Conservation (phyloP, 2,329 filamentous ascomycete species). For the Fusarium zealandicum region DNA sequence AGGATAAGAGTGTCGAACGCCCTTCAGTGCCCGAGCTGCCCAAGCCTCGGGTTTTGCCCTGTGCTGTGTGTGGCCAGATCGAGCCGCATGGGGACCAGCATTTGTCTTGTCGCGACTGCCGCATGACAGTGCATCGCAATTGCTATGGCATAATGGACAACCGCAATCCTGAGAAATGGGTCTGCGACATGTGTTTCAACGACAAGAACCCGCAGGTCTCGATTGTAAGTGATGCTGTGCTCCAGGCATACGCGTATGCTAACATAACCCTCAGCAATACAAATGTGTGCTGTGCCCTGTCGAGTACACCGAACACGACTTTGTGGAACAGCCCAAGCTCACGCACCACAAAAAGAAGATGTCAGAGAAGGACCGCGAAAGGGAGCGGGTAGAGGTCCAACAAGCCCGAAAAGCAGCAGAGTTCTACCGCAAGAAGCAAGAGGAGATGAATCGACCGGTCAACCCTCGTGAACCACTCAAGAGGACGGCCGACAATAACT, state of each 20-base stretch:
- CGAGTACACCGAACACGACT: constrained; percentile 79
- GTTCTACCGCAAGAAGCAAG: constrained; percentile 83
- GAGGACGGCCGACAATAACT: constrained; percentile 94
- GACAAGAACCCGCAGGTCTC: constrained; percentile 92
- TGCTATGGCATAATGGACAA: constrained; percentile 88
- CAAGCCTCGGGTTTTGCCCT: constrained; percentile 79
- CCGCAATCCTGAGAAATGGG: constrained; percentile 80
- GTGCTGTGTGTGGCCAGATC: constrained; percentile 80
- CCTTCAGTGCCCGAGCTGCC: constrained; percentile 77
- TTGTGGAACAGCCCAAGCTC: constrained; percentile 72
- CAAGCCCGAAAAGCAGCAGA: constrained; percentile 79
- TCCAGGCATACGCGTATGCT: constrained; percentile 40
- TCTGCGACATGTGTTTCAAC: constrained; percentile 94
- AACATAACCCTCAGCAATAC: constrained; percentile 67
- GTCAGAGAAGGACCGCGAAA: constrained; percentile 87
- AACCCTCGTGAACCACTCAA: constrained; percentile 91
- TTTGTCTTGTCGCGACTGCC: constrained; percentile 84
- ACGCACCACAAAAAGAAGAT: constrained; percentile 79
- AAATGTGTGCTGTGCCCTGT: constrained; percentile 92
- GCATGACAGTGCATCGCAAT: constrained; percentile 86
- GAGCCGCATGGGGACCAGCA: constrained; percentile 76
- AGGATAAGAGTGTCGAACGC: constrained; percentile 62
- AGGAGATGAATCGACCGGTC: constrained; percentile 81
- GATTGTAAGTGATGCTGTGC: constrained; percentile 66
- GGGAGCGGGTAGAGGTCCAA: constrained; percentile 85